These are phyloP conservation scores for Neurospora discreta DNA, from an alignment of 495 filamentous ascomycete genomes.

Conservation along the genomic window DNA sequence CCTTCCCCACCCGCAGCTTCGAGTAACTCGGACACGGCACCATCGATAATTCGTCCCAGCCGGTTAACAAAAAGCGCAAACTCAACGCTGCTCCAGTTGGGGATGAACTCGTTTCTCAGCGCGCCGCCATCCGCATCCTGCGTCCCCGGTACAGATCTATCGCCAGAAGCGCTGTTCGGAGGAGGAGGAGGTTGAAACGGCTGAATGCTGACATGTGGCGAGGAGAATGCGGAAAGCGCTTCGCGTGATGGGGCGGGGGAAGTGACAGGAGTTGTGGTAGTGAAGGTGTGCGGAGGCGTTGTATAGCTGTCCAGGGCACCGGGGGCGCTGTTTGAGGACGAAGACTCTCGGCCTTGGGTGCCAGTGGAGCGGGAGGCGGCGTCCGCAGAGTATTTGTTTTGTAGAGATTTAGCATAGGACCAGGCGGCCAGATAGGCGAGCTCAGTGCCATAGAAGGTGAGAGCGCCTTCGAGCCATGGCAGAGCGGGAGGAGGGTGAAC, in stretches of 20 bases:
- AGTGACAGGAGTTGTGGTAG: neutral
- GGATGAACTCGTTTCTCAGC: slow-evolving; percentile 49
- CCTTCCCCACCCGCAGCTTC: slow-evolving; percentile 6
- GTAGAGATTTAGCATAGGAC: slow-evolving; percentile 37
- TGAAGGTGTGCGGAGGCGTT: neutral
- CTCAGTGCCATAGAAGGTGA: slow-evolving; percentile 68
- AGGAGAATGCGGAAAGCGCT: neutral
- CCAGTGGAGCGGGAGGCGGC: neutral
- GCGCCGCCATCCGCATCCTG: slow-evolving; percentile 50
- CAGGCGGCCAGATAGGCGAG: slow-evolving; percentile 49
- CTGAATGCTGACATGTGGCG: neutral
- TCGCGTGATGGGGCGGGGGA: neutral
- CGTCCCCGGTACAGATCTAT: neutral
- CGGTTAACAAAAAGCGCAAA: slow-evolving; percentile 46
- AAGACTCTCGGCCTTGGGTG: neutral
- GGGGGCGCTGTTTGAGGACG: neutral
- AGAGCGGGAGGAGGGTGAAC: slow-evolving; percentile 3
- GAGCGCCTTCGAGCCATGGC: slow-evolving; percentile 48
- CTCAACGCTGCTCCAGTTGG: slow-evolving; percentile 51
- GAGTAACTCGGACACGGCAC: slow-evolving; percentile 12
- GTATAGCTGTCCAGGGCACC: neutral
- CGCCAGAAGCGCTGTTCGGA: neutral
- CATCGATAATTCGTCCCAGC: slow-evolving; percentile 21
- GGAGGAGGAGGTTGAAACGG: neutral
- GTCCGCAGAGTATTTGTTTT: neutral